phyloP scores from a whole-genome alignment of 768 basidiomycete genomes.

The Phylloporus rhodoxanthus region DNA sequence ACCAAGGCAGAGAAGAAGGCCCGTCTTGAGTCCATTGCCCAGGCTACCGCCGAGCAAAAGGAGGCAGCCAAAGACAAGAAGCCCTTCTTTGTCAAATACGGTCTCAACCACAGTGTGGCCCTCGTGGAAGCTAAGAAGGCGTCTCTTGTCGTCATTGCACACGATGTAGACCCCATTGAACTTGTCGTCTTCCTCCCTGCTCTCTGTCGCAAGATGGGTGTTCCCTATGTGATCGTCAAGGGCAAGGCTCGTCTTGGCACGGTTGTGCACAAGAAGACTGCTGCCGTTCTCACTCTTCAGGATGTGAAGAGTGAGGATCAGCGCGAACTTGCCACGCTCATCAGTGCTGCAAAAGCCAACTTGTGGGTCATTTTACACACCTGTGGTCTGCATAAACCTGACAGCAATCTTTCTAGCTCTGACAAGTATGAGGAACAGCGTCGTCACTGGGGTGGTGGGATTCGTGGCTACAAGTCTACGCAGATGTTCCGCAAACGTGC shows the following conservation, averaged over 20 bases:
- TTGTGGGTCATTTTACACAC: conserved; percentile 54
- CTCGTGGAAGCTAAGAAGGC: conserved; percentile 98
- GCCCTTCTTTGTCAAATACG: conserved; percentile 92
- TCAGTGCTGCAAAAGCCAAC: conserved; percentile 94
- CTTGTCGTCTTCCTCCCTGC: conserved; percentile 98
- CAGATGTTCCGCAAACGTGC: conserved; percentile 92
- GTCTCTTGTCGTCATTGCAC: conserved; percentile 88
- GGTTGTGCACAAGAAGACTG: conserved; percentile 98
- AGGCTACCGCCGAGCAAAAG: conserved; percentile 77
- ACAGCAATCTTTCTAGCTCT: conserved; percentile 41
- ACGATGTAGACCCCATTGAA: conserved; percentile 99
- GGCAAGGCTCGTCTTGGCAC: conserved; percentile 97
- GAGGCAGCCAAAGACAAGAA: conserved; percentile 81
- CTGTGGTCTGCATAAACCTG: background rate
- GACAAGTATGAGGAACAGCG: conserved; percentile 93
- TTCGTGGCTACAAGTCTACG: conserved; percentile 91
- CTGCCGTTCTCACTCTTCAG: conserved; percentile 84
- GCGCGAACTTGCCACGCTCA: conserved; percentile 85
- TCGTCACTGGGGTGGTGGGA: conserved; percentile 92
- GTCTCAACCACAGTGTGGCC: conserved; percentile 94
- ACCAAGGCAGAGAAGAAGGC: conserved; percentile 96
- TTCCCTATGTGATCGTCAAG: conserved; percentile 97
- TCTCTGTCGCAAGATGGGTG: conserved; percentile 99
- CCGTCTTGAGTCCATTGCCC: conserved; percentile 74
- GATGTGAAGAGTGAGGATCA: conserved; percentile 94